Evolutionary conservation across 306 rosid genomes (phyloP), one percentile per base, ranked within the genome.

Genomic region (Quercus robur): DNA sequence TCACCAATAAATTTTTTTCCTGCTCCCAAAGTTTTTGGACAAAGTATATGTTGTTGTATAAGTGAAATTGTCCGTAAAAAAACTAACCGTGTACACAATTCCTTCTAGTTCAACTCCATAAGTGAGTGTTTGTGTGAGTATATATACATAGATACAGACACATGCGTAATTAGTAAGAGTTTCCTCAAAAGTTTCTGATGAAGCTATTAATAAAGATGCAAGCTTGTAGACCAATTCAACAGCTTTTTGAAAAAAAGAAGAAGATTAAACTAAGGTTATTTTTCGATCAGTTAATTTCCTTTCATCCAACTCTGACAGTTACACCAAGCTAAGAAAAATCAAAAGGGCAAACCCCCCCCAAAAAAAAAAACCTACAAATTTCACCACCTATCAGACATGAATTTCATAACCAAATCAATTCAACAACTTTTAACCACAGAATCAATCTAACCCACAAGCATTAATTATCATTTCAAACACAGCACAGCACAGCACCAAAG

Each of bases 251-350:
- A 33, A 31, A 56, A 38, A 44, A 25, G 55, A 51, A 7, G 26
- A 0, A 31, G 11, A 66, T 18, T 66, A 18, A 11, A 30, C 5
- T 49, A 10, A 46, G 30, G 52, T 80, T 33, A 35, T 26, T 31
- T 23, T 19, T 28, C 41, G 69, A 73, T 77, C 82, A 49, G 70
- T 69, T 68, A 77, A 77, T 61, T 80, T 80, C 41, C 46, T 63
- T n/a, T 56, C 26, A 67, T 69, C 69, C 11, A 76, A 33, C 77
- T 55, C 30, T 74, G 71, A 59, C 82, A 49, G 76, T 56, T 41
- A 49, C 80, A 68, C 68, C 68, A 78, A 74, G 69, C 62, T 77
- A 71, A 68, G 26, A 57, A 33, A 52, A 58, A 44, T 31, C 51
- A 49, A 61, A 71, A 71, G 25, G 19, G 2, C 30, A 14, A 3